These are phyloP conservation scores for Nannochloris sp. DNA, from an alignment of 139 green algal species.

Conservation along the genomic window DNA sequence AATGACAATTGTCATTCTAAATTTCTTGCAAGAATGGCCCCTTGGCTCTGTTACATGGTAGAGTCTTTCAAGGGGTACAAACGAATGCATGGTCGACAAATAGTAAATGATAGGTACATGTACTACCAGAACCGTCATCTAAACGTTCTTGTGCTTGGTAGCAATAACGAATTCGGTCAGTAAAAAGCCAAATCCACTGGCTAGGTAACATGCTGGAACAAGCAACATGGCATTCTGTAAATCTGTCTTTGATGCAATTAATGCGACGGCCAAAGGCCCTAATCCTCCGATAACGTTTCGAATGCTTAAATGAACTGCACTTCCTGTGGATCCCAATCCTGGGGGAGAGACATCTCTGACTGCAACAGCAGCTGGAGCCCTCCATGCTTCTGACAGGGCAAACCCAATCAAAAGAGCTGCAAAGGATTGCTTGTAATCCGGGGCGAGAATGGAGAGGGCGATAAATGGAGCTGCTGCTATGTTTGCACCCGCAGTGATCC, in stretches of 20 bases:
- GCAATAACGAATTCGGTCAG: slow-evolving; percentile 34
- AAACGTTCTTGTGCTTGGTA: not conserved
- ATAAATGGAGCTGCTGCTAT: slow-evolving; percentile 61
- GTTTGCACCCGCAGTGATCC: slow-evolving; percentile 56
- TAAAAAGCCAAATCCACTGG: slow-evolving; percentile 51
- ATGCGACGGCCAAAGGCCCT: slow-evolving; percentile 57
- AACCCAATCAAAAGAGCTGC: slow-evolving; percentile 67
- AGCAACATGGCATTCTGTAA: slow-evolving; percentile 73
- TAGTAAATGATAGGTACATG: not conserved
- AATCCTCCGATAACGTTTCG: slow-evolving; percentile 71
- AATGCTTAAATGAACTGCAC: slow-evolving; percentile 69
- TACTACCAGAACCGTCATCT: not conserved
- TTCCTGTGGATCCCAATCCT: slow-evolving; percentile 54
- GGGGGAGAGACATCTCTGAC: slow-evolving; percentile 51
- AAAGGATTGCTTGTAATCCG: slow-evolving; percentile 56
- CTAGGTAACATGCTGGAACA: slow-evolving; percentile 56
- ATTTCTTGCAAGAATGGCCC: too few species aligned
- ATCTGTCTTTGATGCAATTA: slow-evolving; percentile 39
- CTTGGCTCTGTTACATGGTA: not conserved
- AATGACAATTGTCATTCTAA: too few species aligned
- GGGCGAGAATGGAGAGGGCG: slow-evolving; percentile 48
- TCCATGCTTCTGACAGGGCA: slow-evolving; percentile 72
- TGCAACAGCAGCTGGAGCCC: slow-evolving; percentile 72
- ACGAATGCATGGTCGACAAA: too few species aligned
- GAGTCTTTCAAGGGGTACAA: not conserved